These are phyloP conservation scores for Chaetomium fimeti DNA, from an alignment of 495 filamentous ascomycete genomes.

Conservation along the genomic window DNA sequence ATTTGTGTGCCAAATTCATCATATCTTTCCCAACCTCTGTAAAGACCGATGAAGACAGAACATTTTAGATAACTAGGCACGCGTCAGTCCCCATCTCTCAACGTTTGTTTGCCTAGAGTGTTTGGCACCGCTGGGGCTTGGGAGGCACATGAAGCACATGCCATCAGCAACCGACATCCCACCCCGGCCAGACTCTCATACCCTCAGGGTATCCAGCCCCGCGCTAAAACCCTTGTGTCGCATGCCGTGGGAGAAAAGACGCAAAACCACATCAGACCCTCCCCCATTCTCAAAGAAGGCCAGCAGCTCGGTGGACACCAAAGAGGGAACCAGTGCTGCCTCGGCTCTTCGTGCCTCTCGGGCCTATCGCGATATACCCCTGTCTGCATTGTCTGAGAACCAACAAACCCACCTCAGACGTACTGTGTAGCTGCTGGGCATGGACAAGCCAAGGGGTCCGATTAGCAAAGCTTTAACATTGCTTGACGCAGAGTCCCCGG, in stretches of 20 bases:
- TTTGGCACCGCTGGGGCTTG: neutral
- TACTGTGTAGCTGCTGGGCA: neutral
- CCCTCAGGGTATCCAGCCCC: neutral
- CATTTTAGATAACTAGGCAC: no score
- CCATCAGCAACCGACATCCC: slow-evolving; percentile 20
- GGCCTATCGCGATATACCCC: slow-evolving; percentile 9
- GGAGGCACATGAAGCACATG: slow-evolving; percentile 26
- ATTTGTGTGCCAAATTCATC: neutral
- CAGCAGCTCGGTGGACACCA: neutral
- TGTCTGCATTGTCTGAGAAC: neutral
- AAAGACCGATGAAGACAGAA: no score
- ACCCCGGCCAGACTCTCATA: neutral
- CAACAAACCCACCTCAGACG: neutral
- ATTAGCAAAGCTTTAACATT: neutral
- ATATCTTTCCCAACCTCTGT: no score
- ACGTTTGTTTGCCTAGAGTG: neutral
- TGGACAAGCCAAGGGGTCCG: neutral
- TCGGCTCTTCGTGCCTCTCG: slow-evolving; percentile 21
- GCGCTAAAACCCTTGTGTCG: neutral
- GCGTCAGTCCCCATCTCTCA: neutral
- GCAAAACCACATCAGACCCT: neutral
- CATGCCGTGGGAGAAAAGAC: slow-evolving; percentile 1
- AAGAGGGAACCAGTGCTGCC: slow-evolving; percentile 8
- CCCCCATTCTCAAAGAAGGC: neutral
- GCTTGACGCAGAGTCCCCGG: neutral